Base-by-base conservation (phyloP, 2,329 filamentous ascomycete genomes). In the Aspergillus sp. region DNA sequence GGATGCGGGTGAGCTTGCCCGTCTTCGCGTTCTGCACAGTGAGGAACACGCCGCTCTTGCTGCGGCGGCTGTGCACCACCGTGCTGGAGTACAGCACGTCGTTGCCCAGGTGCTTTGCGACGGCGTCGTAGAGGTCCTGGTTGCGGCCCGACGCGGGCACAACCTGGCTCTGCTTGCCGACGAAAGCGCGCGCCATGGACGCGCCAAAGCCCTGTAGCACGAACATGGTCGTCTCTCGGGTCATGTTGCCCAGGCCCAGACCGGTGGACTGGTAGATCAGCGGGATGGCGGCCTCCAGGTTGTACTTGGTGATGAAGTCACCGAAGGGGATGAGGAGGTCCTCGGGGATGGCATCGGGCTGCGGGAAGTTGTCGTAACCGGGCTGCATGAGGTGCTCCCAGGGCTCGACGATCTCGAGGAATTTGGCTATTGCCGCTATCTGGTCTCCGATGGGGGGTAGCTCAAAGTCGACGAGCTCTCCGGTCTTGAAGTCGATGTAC, bases 41-140 rank as follows among this genome's bases (percentile, higher is more conserved):
- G 14, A 73, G 61, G 3, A 51, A 45, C 13, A 73, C 70, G 42
- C 72, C 72, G 16, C 53, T 50, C 2, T 59, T 45, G 14, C 62
- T 62, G 26, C 58, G 58, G 9, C 20, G 38, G 40, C 50, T 59
- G 11, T 51, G 24, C 16, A 60, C 35, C 1, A 76, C 73, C 1
- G 64, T 70, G 51, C 67, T 72, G 7, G 65, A 68, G 55, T 71
- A 72, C 2, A 76, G 58, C 1, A 77, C 69, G 32, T 75, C 72
- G 2, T 64, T 53, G n/a, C 68, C 70, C 0, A 78, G 63, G 22
- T 69, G 61, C 1, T 58, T 40, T 2, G 66, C 67, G 35, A 76
- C 67, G 11, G 65, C 65, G 48, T 76, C 72, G 56, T 76, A 79
- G 4, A 78, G 59, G 8, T 53, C 61, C 43, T 76, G 72, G 52